Conservation (phyloP, 2,329 filamentous ascomycete species). For the Aspergillus sp. region DNA sequence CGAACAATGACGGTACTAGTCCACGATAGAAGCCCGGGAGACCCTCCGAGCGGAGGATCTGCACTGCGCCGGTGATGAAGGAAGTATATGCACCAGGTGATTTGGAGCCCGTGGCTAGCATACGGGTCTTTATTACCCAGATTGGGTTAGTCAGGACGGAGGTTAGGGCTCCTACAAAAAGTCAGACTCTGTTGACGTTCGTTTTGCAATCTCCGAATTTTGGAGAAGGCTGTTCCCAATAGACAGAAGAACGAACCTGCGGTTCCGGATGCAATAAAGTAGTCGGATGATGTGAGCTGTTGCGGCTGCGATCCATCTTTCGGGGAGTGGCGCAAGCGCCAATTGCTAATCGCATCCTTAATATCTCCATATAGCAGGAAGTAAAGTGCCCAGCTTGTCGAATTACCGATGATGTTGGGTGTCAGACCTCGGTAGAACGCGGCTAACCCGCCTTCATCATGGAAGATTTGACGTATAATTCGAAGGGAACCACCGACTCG, state of each 20-base stretch:
- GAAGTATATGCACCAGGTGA: constrained; percentile 79
- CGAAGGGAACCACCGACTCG: constrained; percentile 58
- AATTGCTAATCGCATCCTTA: constrained; percentile 57
- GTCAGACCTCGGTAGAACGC: constrained; percentile 88
- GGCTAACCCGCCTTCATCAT: constrained; percentile 61
- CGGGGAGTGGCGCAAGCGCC: constrained; percentile 43
- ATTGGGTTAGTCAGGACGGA: constrained; percentile 89
- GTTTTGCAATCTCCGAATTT: background rate
- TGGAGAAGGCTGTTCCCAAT: background rate
- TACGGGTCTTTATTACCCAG: constrained; percentile 98
- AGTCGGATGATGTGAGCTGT: constrained; percentile 67
- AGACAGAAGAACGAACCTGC: constrained; percentile 50
- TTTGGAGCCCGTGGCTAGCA: constrained; percentile 81
- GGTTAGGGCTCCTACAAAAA: constrained; percentile 66
- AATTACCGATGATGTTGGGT: constrained; percentile 90
- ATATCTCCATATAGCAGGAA: constrained; percentile 74
- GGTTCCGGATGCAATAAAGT: constrained; percentile 74
- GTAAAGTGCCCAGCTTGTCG: constrained; percentile 87
- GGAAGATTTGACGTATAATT: constrained; percentile 57
- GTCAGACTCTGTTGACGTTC: background rate
- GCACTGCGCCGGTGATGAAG: constrained; percentile 71
- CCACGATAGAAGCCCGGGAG: constrained; percentile 84
- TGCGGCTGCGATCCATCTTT: constrained; percentile 7
- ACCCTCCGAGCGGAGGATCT: constrained; percentile 74
- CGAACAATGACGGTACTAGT: constrained; percentile 78